Evolutionary conservation across 1,284 basidiomycete species (phyloP).

Genomic region (Heterobasidion annosum): DNA sequence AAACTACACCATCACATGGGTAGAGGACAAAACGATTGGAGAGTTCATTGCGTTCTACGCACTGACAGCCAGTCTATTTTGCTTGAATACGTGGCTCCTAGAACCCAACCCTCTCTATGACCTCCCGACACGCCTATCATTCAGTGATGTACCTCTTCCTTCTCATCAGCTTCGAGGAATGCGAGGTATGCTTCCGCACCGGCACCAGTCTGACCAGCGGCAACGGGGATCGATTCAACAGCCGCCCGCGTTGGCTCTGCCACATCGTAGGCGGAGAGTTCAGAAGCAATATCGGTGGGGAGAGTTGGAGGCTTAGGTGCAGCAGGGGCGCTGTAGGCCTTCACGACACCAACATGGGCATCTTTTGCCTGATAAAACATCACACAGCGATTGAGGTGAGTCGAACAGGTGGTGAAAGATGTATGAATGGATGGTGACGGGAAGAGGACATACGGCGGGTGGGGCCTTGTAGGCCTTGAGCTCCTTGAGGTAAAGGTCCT

Average conservation of each 20-base stretch:
- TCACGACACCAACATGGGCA: slow-evolving; percentile 77
- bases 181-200: slow-evolving; percentile 52
- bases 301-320: slow-evolving; percentile 62
- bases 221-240: slow-evolving; percentile 12
- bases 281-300: slow-evolving; percentile 74
- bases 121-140: not conserved
- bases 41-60: not conserved
- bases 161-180: slow-evolving; percentile 50
- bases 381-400: not conserved
- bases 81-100: not conserved
- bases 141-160: slow-evolving; percentile 49
- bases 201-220: slow-evolving; percentile 24
- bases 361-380: slow-evolving; percentile 38
- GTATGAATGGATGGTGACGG: not conserved
- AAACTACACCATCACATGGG: not conserved
- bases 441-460: slow-evolving; percentile 33
- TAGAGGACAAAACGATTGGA: not conserved
- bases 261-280: slow-evolving; percentile 74
- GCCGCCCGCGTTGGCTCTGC: slow-evolving; percentile 55
- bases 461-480: slow-evolving; percentile 83
- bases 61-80: not conserved
- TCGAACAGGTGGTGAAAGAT: not conserved
- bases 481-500: slow-evolving; percentile 88
- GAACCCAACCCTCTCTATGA: not conserved
- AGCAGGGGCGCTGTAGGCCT: slow-evolving; percentile 61